Evolutionary conservation across 2,329 filamentous ascomycete species (phyloP), one percentile per base, ranked within the genome.

Genomic region (Verticillium longisporum): DNA sequence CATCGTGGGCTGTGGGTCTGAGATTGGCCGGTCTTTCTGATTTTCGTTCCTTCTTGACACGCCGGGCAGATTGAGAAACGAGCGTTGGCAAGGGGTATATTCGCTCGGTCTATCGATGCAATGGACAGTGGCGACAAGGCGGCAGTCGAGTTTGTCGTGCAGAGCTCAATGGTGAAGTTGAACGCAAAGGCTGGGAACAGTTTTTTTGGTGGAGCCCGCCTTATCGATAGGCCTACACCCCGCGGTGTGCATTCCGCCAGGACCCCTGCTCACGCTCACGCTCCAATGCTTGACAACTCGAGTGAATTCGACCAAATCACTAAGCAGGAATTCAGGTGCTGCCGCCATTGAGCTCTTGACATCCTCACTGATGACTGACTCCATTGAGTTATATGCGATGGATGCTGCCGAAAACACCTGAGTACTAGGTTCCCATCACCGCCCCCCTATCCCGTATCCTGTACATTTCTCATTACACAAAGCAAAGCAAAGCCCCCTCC

Each of bases 1-100:
- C 79, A 81, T 81, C 45, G 45, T 50, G 15, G 18, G 18, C 26
- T 50, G 9, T 50, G 45, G 21, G 45, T 50, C 45, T 50, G 26
- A 18, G 45, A n/a, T 50, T 18, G 7, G 45, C 18, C 9, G 38
- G 45, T 50, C 45, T 26, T n/a, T n/a, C 21, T 26, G n/a, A n/a
- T 50, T 21, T 50, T 21, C 45, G 21, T 10, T 18, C 21, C 26
- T 26, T 26, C 26, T 26, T 26, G 26, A 26, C 26, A 26, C 26
- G 26, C 26, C 15, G 15, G 38, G 1, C 9, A 3, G 6, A 10
- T 50, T 18, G 18, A 50, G 11, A 10, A 21, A n/a, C n/a, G 45
- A 26, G 11, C 21, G n/a, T 50, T 11, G 15, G 45, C 45, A 11
- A 3, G n/a, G n/a, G n/a, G 18, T 50, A 26, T 50, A n/a, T n/a